phyloP scores from a whole-genome alignment of 805 yeast genomes.

The Candida anglica region DNA sequence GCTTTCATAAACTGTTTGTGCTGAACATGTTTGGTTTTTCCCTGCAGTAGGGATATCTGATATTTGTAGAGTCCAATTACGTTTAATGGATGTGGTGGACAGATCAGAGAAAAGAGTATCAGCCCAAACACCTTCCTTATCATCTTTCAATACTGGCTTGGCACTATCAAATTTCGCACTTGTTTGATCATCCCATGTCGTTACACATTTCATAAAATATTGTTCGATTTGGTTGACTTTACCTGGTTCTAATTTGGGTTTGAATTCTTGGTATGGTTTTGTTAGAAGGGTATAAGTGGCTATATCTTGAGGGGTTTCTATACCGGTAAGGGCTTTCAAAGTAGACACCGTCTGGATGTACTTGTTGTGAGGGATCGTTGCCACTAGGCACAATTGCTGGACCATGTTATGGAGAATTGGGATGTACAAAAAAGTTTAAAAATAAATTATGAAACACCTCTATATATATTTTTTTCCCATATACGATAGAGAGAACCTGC shows the following conservation, averaged over 20 bases:
- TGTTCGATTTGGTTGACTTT: conserved; percentile 57
- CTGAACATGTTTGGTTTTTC: conserved; percentile 54
- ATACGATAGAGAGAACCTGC: too few relatives aligned
- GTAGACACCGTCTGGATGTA: conserved; percentile 43
- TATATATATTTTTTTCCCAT: too few relatives aligned
- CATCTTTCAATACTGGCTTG: conserved; percentile 18
- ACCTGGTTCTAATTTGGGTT: conserved; percentile 52
- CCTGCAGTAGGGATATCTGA: conserved; percentile 79
- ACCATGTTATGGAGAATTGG: conserved; percentile 34
- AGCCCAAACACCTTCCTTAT: conserved; percentile 17
- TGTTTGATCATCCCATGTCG: conserved; percentile 41
- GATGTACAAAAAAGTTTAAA: too few relatives aligned
- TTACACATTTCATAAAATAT: conserved; percentile 45
- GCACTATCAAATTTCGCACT: conserved; percentile 19
- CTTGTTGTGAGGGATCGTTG: conserved; percentile 40
- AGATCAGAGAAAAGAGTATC: conserved; percentile 26
- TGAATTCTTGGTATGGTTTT: conserved; percentile 48
- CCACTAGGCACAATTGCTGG: conserved; percentile 48
- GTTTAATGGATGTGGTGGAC: conserved; percentile 12
- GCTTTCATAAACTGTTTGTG: conserved; percentile 61
- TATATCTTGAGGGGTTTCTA: conserved; percentile 39
- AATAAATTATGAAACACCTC: too few relatives aligned
- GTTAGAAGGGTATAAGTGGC: conserved; percentile 47
- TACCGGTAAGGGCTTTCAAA: conserved; percentile 50
- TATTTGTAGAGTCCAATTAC: conserved; percentile 60